phyloP scores from a whole-genome alignment of 2,329 filamentous ascomycete genomes.

The Aspergillus udagawae region DNA sequence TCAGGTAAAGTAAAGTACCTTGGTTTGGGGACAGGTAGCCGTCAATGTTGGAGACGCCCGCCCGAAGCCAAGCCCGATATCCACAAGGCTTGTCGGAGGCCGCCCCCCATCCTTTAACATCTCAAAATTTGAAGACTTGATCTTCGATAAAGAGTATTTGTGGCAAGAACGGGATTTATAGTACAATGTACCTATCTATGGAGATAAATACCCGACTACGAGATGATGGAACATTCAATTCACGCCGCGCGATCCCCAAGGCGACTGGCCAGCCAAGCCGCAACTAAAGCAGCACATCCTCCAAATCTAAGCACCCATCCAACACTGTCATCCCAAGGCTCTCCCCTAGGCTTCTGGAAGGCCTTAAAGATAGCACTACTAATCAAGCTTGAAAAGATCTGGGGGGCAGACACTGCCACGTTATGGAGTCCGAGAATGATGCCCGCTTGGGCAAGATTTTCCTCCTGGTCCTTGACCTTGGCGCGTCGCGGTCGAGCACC shows the following conservation, averaged over 20 bases:
- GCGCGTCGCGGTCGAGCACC: conserved; percentile 16
- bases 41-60: not conserved
- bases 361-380: conserved; percentile 80
- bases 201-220: not conserved
- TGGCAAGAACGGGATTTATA: not conserved
- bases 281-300: conserved; percentile 70
- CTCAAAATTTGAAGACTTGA: not conserved
- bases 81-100: not conserved
- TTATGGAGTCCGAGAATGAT: conserved; percentile 95
- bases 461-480: conserved; percentile 33
- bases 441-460: conserved; percentile 71
- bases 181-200: not conserved
- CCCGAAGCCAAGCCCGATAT: not conserved
- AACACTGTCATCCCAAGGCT: conserved; percentile 80
- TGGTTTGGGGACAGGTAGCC: not conserved
- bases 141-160: not conserved
- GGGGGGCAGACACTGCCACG: conserved; percentile 85
- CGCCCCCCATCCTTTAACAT: not conserved
- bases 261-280: conserved; percentile 67
- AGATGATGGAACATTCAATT: not conserved
- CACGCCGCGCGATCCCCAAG: conserved; percentile 57
- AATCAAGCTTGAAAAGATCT: conserved; percentile 82
- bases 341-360: conserved; percentile 81
- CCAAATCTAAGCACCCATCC: conserved; percentile 82
- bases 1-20: not conserved